Conservation (phyloP, 371 early-diverging fungal species). For the Parasitella parasitica region DNA sequence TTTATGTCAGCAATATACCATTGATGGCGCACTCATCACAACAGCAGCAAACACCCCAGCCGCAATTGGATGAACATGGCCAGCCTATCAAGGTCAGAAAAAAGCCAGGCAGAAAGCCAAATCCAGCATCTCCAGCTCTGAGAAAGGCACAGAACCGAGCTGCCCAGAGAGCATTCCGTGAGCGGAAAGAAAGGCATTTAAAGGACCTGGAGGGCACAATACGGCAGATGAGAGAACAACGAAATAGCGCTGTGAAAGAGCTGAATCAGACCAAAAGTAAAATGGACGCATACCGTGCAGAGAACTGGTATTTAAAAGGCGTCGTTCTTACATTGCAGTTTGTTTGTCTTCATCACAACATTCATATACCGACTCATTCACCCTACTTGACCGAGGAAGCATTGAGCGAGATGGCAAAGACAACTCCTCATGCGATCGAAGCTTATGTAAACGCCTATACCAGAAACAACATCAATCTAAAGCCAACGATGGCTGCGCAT, state of each 20-base stretch:
- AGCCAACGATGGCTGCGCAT: constrained; percentile 40
- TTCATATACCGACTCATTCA: constrained; percentile 40
- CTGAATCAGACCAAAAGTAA: constrained; percentile 39
- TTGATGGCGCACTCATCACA: constrained; percentile 1
- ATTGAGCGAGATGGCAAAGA: constrained; percentile 31
- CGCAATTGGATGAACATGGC: constrained; percentile 12
- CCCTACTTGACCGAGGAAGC: constrained; percentile 39
- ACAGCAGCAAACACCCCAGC: constrained; percentile 15
- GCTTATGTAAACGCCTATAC: constrained; percentile 44
- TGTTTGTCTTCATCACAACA: constrained; percentile 40
- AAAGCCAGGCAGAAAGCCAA: constrained; percentile 77
- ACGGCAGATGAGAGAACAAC: constrained; percentile 57
- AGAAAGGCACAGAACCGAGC: constrained; percentile 81
- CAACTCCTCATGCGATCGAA: constrained; percentile 39
- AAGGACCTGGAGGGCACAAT: constrained; percentile 64
- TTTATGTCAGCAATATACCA: constrained; percentile 24
- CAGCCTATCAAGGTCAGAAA: constrained; percentile 23
- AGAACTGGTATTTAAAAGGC: constrained; percentile 60
- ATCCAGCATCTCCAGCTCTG: constrained; percentile 62
- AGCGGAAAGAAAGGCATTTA: constrained; percentile 74
- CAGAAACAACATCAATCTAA: constrained; percentile 33
- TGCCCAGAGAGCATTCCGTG: constrained; percentile 78
- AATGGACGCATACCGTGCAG: constrained; percentile 54
- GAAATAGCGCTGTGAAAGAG: constrained; percentile 42
- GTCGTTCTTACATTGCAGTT: constrained; percentile 53